These are phyloP conservation scores for Anthoceros angustus DNA, from an alignment of 225 moss, liverwort and hornwort species.

Conservation along the genomic window DNA sequence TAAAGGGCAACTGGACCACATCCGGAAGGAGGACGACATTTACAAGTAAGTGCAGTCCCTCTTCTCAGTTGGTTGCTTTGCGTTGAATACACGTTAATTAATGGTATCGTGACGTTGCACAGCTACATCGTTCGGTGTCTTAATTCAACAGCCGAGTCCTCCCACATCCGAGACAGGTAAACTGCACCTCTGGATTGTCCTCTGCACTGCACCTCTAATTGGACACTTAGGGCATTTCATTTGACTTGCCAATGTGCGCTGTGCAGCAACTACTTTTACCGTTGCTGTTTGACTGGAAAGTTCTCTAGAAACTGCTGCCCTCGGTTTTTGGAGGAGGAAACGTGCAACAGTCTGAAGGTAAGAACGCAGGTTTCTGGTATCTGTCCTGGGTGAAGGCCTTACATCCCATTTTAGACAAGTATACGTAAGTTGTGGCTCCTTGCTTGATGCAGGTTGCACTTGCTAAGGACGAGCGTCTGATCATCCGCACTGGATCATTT, in stretches of 20 bases:
- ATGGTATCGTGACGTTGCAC: slow-evolving; percentile 13
- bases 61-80: background rate
- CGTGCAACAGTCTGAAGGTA: slow-evolving; percentile 65
- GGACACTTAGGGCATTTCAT: background rate
- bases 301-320: slow-evolving; percentile 93
- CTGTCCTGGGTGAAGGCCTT: background rate
- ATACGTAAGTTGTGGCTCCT: background rate
- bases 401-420: too few species aligned
- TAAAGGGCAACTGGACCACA: slow-evolving; percentile 80
- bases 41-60: slow-evolving; percentile 46
- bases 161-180: slow-evolving; percentile 94
- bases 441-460: slow-evolving; percentile 35
- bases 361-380: background rate
- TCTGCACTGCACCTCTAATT: background rate
- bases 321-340: slow-evolving; percentile 66
- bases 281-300: slow-evolving; percentile 88
- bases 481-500: slow-evolving; percentile 84
- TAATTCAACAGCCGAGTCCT: slow-evolving; percentile 89
- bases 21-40: slow-evolving; percentile 85
- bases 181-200: background rate
- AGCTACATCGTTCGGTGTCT: slow-evolving; percentile 88
- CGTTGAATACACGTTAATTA: background rate
- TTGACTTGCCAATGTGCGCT: background rate
- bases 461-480: slow-evolving; percentile 56
- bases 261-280: slow-evolving; percentile 90